Conservation (phyloP, 2,329 filamentous ascomycete species). For the Trichoderma lentiforme region DNA sequence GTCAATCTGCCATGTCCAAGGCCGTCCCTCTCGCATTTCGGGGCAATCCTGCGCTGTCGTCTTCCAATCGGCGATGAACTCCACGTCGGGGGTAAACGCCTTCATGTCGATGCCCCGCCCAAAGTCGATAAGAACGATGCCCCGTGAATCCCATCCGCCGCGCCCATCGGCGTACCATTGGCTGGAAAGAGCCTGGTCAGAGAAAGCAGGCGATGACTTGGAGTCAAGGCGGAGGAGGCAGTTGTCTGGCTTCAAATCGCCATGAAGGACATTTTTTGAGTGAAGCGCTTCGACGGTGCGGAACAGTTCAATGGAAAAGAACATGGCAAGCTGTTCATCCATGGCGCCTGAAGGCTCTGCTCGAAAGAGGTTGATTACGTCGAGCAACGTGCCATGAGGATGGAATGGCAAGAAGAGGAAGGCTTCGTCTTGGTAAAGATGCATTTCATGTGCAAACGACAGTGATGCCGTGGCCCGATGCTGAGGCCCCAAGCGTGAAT, state of each 20-base stretch:
- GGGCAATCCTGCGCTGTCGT: slow-evolving; percentile 83
- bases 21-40: slow-evolving; percentile 89
- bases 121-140: slow-evolving; percentile 88
- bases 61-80: slow-evolving; percentile 94
- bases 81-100: slow-evolving; percentile 68
- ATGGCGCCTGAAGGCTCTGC: slow-evolving; percentile 70
- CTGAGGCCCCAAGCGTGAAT: slow-evolving; percentile 68
- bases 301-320: slow-evolving; percentile 87
- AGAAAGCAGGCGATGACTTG: slow-evolving; percentile 22
- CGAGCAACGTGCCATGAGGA: slow-evolving; percentile 88
- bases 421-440: slow-evolving; percentile 85
- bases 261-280: slow-evolving; percentile 74
- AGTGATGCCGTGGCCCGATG: slow-evolving; percentile 73
- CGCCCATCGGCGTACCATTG: slow-evolving; percentile 72
- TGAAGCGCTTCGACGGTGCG: slow-evolving; percentile 88
- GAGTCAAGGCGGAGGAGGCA: slow-evolving; percentile 79
- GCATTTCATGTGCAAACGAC: slow-evolving; percentile 82
- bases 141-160: slow-evolving; percentile 75
- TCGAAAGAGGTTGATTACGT: slow-evolving; percentile 84
- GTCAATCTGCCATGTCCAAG: slow-evolving; percentile 98
- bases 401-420: slow-evolving; percentile 87
- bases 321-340: slow-evolving; percentile 91
- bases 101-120: slow-evolving; percentile 93
- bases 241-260: slow-evolving; percentile 94
- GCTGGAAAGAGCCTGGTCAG: slow-evolving; percentile 46